Evolutionary conservation across 257 asterid species (phyloP), one percentile per base, ranked within the genome.

Genomic region (Parsonsia alboflavescens): DNA sequence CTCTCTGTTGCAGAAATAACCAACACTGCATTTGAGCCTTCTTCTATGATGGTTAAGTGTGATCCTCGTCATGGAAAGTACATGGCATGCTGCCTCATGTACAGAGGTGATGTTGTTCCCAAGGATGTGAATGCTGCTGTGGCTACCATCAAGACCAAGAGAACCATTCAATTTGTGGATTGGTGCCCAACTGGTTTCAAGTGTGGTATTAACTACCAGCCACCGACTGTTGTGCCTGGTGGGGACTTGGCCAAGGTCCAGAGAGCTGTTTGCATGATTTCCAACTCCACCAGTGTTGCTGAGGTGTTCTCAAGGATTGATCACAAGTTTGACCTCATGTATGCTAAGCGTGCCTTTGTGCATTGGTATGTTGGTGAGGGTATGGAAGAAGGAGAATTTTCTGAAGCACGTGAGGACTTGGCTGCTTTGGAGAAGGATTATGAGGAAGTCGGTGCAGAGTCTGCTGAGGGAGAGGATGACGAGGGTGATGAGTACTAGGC

Each of bases 101-200:
- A 93, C 91, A 75, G 98, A 69, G 98, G 98, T 6, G 98, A 93
- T 64, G 98, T 91, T 0, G 98, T 93, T 6, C 98, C 98, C 21
- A 93, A 93, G 85, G 98, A 93, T 19, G 98, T 93, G 65, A 93
- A 93, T 10, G 98, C 98, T 0, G 98, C 97, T 30, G 98, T 93
- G 11, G 98, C 98, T 16, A 93, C 98, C 2, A 93, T 93, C 82
- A 93, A 93, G 89, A 93, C 98, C 13, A 93, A 93, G 92, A 88
- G 98, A 81, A 93, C 98, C 21, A 93, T 93, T 4, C 98, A 93
- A 81, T 93, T 93, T 19, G 98, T 93, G 7, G 98, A 93, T 76
- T 93, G 98, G 98, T 93, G 98, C 84, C 98, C 98, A 1, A 93
- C 98, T 13, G 98, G 98, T 0, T 93, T 93, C 90, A 93, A 93